Base-by-base conservation (phyloP, 352 stramenopile genomes). In the Pythium aphanidermatum region DNA sequence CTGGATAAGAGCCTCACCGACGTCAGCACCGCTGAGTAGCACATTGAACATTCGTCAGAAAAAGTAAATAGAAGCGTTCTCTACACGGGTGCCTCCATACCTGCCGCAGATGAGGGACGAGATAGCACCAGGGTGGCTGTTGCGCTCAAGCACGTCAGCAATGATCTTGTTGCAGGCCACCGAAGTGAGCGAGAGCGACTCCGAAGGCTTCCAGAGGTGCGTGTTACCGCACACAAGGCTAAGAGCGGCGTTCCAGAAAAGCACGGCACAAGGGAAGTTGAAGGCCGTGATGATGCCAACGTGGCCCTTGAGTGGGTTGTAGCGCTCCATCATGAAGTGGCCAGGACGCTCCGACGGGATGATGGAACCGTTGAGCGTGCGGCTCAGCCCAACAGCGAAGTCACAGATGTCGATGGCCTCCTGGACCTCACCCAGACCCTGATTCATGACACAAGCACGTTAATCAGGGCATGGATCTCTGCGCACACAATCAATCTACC, bases 401-500 rank as follows among this genome's bases (percentile, higher is more conserved):
- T 97, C 90, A 51, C 90, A 97, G 38, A 97, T 97, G 63, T 97
- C 90, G 46, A 97, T 92, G 8, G 84, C 85, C 37, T 97, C 90
- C 58, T 97, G 90, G 23, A 97, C 89, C 53, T 97, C 90, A 32
- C 89, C 90, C 8, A 97, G 70, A 37, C 86, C 89, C 65, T 92
- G 55, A 33, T 31, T 29, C 14, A n/a, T n/a, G n/a, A n/a, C n/a
- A n/a, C n/a, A n/a, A n/a, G n/a, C n/a, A n/a, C n/a, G n/a, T n/a
- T n/a, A n/a, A n/a, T n/a, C n/a, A n/a, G n/a, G n/a, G n/a, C 11
- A n/a, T 5, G 6, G 30, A n/a, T 32, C 7, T 32, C 19, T 21
- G 19, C 11, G 10, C 14, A 24, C 0, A 26, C 1, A 11, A 10
- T 14, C 5, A 8, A 2, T 29, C 34, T 39, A 86, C 74, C 65